Conservation (phyloP, 306 rosid species). For the Begonia masoniana region DNA sequence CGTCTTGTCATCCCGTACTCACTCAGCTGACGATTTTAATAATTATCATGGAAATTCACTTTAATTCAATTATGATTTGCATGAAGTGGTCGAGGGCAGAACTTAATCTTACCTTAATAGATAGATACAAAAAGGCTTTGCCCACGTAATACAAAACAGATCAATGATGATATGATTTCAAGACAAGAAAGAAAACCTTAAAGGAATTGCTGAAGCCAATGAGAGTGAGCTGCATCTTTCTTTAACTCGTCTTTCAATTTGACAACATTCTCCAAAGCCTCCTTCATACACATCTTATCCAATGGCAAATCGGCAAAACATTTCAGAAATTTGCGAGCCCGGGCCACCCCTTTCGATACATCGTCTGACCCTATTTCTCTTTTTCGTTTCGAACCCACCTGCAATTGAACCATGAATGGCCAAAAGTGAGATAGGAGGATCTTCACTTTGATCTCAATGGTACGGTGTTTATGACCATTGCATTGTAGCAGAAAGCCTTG, state of each 20-base stretch:
- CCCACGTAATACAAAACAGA: no score
- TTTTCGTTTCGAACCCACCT: slow-evolving; percentile 70
- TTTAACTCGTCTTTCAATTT: slow-evolving; percentile 53
- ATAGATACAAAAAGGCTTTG: no score
- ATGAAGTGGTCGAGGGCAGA: no score
- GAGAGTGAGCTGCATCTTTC: slow-evolving; percentile 53
- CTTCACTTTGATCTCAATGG: not conserved
- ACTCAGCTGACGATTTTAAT: no score
- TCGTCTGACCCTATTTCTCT: slow-evolving; percentile 52
- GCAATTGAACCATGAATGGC: slow-evolving; percentile 6
- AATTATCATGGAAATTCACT: no score
- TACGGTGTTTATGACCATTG: not conserved
- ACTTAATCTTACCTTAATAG: no score
- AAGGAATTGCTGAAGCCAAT: slow-evolving; percentile 72
- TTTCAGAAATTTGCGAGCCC: slow-evolving; percentile 58
- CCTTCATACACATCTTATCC: slow-evolving; percentile 54
- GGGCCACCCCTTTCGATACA: slow-evolving; percentile 53
- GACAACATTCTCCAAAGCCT: slow-evolving; percentile 44
- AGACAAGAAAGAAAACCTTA: slow-evolving; percentile 9
- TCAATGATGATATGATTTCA: not conserved
- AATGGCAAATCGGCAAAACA: slow-evolving; percentile 60
- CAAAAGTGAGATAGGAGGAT: not conserved
- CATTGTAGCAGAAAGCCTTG: no score
- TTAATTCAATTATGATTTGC: no score
- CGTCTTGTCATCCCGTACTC: no score